A percentile compares a stretch with the other conserved stretches of the same genome.
Conservation (phyloP, 495 filamentous ascomycete genomes). For the Staphylotrichum tortipilum region DNA sequence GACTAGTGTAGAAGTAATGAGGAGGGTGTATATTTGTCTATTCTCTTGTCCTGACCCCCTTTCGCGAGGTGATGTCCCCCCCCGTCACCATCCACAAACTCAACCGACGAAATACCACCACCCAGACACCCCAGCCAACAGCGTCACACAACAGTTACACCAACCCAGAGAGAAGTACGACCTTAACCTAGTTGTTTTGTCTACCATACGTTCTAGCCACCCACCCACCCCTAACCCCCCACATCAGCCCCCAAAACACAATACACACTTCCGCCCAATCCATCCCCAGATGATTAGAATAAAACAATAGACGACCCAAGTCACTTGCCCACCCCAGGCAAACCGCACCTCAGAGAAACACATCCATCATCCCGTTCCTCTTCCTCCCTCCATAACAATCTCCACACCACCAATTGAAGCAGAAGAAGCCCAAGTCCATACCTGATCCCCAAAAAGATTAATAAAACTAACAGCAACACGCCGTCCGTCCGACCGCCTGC, state of each 20-base stretch:
- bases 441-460: too few relatives aligned
- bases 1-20: too few relatives aligned
- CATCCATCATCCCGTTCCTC: not conserved
- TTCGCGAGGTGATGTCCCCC: too few relatives aligned
- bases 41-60: not conserved
- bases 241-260: not conserved
- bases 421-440: too few relatives aligned
- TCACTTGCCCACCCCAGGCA: too few relatives aligned
- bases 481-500: slow-evolving; percentile 2
- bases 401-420: too few relatives aligned
- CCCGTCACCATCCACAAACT: too few relatives aligned
- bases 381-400: slow-evolving; percentile 3
- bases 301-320: too few relatives aligned
- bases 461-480: not conserved
- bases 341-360: too few relatives aligned
- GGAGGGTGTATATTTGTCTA: too few relatives aligned
- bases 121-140: not conserved
- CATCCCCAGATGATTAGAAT: too few relatives aligned
- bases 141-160: not conserved
- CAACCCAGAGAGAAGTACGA: not conserved
- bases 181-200: not conserved
- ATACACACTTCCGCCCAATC: too few relatives aligned
- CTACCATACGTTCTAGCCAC: not conserved
- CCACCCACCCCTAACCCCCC: not conserved
- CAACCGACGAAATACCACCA: not conserved